phyloP scores from a whole-genome alignment of 1,284 basidiomycete genomes.

The Apiotrichum porosum region DNA sequence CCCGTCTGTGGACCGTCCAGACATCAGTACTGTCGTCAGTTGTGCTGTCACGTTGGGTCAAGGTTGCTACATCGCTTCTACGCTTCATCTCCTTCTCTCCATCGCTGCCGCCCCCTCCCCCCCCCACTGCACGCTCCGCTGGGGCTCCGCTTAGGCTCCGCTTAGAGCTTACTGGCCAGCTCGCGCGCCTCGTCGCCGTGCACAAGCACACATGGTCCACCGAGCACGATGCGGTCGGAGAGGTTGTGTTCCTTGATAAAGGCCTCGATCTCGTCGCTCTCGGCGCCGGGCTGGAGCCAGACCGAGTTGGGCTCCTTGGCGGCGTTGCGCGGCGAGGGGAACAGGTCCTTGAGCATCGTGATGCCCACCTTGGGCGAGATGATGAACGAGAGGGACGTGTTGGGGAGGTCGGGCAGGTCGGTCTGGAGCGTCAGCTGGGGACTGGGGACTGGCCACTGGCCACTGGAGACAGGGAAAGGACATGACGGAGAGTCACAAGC shows the following conservation, averaged over 20 bases:
- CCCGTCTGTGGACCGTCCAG: too few species aligned
- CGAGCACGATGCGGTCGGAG: slow-evolving; percentile 60
- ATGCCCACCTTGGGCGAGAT: slow-evolving; percentile 61
- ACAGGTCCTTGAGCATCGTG: slow-evolving; percentile 32
- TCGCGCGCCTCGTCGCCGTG: slow-evolving; percentile 56
- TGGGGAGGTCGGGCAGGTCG: slow-evolving; percentile 59
- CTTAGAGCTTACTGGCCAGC: slow-evolving; percentile 10
- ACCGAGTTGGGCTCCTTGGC: slow-evolving; percentile 61
- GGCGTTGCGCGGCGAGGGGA: slow-evolving; percentile 59
- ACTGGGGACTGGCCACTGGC: slow-evolving; percentile 48
- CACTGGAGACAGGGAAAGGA: too few species aligned
- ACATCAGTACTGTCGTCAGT: too few species aligned
- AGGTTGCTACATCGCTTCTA: too few species aligned
- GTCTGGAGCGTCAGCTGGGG: slow-evolving; percentile 45
- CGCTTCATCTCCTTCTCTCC: too few species aligned
- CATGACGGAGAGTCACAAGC: too few species aligned
- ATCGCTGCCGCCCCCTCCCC: too few species aligned
- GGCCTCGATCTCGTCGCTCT: slow-evolving; percentile 56
- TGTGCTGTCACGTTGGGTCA: too few species aligned
- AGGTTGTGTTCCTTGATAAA: slow-evolving; percentile 58
- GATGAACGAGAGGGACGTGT: slow-evolving; percentile 73
- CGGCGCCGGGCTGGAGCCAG: slow-evolving; percentile 83
- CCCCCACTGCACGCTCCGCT: too few species aligned
- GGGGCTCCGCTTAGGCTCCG: not conserved
- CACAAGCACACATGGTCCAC: slow-evolving; percentile 69